Base-by-base conservation (phyloP, 2,329 filamentous ascomycete species). In the Lecanicillium sp. region DNA sequence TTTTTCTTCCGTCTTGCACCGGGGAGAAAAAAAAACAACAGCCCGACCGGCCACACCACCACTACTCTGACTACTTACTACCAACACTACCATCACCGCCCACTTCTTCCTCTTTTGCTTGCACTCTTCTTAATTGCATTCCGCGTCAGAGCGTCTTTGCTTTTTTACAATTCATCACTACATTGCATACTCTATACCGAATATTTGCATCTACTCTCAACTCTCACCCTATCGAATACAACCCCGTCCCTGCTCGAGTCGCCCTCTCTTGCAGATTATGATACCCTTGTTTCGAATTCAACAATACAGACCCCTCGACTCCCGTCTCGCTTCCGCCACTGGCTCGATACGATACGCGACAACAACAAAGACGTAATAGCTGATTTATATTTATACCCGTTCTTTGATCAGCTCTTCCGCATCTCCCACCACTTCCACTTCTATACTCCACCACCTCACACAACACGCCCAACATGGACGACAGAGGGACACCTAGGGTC, bases 361-460 rank as follows among this genome's bases (percentile, higher is more conserved):
- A 19, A 40, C 29, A 47, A 35, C 12, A 41, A 15, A 27, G 26
- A 35, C 14, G 19, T 33, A 32, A 40, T 47, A 47, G 32, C n/a
- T 39, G 33, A n/a, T 10, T 14, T 39, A 30, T 36, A 35, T 41
- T 35, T 35, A 41, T 47, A 41, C 15, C 36, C 15, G 15, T 60
- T 55, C 57, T 56, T 53, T 54, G n/a, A 33, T 53, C 37, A 42
- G 11, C 27, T 44, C 10, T n/a, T 32, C 35, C 15, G 27, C n/a
- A 11, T 21, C 11, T 21, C 17, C 23, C 21, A n/a, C 42, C 17
- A 32, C 12, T 24, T 17, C 20, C 26, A 19, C n/a, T 30, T 26
- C 50, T 52, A 49, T 65, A 68, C 60, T 64, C 67, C 55, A 61
- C 60, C 51, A 14, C 23, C n/a, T 23, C 44, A 26, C 5, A 37